These are phyloP conservation scores for Sclerotiophoma versabilis DNA, from an alignment of 2,329 filamentous ascomycete genomes.

Conservation along the genomic window DNA sequence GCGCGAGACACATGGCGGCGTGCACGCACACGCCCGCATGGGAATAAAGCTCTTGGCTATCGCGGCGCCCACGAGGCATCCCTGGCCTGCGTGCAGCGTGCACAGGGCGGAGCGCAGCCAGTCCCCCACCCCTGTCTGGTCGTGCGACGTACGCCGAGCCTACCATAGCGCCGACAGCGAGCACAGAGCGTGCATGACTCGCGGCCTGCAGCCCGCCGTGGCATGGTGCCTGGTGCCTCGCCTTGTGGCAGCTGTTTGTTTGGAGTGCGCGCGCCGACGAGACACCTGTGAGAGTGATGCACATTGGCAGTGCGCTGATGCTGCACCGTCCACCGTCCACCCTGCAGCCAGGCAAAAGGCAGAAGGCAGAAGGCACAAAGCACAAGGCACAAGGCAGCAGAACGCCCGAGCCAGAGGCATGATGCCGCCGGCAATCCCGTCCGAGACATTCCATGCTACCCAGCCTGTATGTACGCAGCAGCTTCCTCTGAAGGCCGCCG, in stretches of 20 bases:
- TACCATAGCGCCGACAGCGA: neutral
- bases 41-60: conserved; percentile 40
- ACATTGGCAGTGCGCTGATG: neutral
- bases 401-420: conserved; percentile 1
- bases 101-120: conserved; percentile 21
- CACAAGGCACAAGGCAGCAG: conserved; percentile 1
- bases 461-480: conserved; percentile 21
- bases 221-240: neutral
- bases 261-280: neutral
- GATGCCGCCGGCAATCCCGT: conserved; percentile 1
- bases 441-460: conserved; percentile 15
- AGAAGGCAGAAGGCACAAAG: neutral
- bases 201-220: neutral
- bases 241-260: neutral
- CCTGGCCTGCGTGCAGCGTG: conserved; percentile 31
- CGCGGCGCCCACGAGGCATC: conserved; percentile 46
- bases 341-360: conserved; percentile 3
- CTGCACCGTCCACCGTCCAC: conserved; percentile 5
- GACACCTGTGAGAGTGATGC: neutral
- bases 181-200: conserved; percentile 7
- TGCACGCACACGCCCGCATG: conserved; percentile 33
- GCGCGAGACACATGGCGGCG: conserved; percentile 40
- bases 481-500: conserved; percentile 6
- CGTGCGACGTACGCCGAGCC: conserved; percentile 14
- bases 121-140: conserved; percentile 15